Evolutionary conservation across 2,329 filamentous ascomycete species (phyloP).

Genomic region (Aspergillus puulaauensis): DNA sequence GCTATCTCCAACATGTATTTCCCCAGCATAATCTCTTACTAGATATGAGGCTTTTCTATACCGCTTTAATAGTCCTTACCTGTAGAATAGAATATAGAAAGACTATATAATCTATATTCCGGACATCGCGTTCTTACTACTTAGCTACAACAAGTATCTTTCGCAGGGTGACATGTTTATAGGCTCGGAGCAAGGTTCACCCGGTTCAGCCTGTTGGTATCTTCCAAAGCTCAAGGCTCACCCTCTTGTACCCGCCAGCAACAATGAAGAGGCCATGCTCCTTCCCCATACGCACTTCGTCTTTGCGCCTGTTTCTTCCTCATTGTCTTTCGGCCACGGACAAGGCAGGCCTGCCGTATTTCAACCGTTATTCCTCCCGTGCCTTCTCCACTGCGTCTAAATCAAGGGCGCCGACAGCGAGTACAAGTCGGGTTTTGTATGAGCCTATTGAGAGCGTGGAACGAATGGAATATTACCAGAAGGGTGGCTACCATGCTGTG

Average conservation of each 20-base stretch:
- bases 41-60: too few relatives aligned
- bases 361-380: background rate
- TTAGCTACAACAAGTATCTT: too few relatives aligned
- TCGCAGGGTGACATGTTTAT: background rate
- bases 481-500: conserved; percentile 30
- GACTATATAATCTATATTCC: too few relatives aligned
- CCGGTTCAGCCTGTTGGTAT: background rate
- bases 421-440: background rate
- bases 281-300: background rate
- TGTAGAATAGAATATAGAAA: too few relatives aligned
- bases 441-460: background rate
- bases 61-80: too few relatives aligned
- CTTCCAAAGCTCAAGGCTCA: background rate
- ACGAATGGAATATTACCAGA: conserved; percentile 15
- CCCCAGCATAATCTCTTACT: too few relatives aligned
- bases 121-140: too few relatives aligned
- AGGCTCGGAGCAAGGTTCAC: background rate
- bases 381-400: background rate
- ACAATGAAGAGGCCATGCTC: background rate
- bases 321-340: background rate
- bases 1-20: too few relatives aligned
- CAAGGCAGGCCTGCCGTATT: background rate
- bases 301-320: background rate
- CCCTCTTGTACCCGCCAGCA: background rate
- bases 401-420: background rate